phyloP scores from a whole-genome alignment of 257 asterid genomes.

The Orobanche coerulescens region DNA sequence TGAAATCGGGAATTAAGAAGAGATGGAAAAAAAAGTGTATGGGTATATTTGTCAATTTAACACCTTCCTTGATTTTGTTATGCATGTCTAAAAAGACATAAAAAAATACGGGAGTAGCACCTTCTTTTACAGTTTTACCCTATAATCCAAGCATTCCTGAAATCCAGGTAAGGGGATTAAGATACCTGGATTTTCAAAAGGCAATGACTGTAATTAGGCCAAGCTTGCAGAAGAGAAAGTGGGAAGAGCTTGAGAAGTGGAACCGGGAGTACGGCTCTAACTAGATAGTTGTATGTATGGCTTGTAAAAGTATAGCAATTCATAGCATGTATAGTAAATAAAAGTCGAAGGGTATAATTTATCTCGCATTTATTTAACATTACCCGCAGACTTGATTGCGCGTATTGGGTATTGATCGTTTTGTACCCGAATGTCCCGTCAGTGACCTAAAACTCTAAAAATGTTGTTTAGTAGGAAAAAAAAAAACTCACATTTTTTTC shows the following conservation, averaged over 20 bases:
- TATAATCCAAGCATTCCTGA: background rate
- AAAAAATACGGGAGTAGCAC: too few species aligned
- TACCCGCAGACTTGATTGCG: too few species aligned
- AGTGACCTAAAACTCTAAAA: too few species aligned
- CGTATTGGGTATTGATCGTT: too few species aligned
- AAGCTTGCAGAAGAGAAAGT: constrained; percentile 80
- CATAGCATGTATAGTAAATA: constrained; percentile 8
- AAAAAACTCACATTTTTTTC: too few species aligned
- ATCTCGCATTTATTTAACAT: background rate
- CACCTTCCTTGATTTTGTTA: too few species aligned
- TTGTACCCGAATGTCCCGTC: too few species aligned
- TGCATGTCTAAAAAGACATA: too few species aligned
- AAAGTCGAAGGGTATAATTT: background rate
- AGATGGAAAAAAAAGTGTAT: too few species aligned
- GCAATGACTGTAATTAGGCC: constrained; percentile 80
- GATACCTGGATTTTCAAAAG: constrained; percentile 67
- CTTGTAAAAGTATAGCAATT: background rate
- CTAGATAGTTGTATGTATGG: constrained; percentile 28
- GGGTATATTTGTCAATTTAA: too few species aligned
- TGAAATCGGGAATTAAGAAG: too few species aligned
- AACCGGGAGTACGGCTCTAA: constrained; percentile 78
- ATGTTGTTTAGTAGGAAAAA: too few species aligned
- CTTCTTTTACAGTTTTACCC: background rate
- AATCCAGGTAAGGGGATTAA: constrained; percentile 69
- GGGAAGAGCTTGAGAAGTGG: constrained; percentile 93